Percentiles rank a stretch among this genome's conserved stretches.
Conservation (phyloP, 2,329 filamentous ascomycete genomes). For the Microcyclospora tardicrescens region DNA sequence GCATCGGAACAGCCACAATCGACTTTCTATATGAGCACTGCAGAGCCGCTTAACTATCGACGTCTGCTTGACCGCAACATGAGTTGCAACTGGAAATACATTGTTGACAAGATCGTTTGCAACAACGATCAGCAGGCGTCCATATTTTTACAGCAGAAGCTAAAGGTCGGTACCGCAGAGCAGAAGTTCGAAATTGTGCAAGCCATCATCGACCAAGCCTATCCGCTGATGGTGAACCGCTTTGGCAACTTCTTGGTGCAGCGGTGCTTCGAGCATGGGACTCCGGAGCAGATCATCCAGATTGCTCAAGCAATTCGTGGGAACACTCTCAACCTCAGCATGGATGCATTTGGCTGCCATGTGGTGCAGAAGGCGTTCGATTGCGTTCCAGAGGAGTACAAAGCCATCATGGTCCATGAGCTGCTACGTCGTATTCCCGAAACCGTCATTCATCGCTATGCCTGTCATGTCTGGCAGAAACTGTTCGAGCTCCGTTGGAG, state of each 20-base stretch:
- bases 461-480: constrained; percentile 99
- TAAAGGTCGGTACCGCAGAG: constrained; percentile 87
- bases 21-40: constrained; percentile 59
- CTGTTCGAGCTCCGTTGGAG: constrained; percentile 96
- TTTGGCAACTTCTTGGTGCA: constrained; percentile 98
- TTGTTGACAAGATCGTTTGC: constrained; percentile 98
- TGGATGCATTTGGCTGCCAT: constrained; percentile 97
- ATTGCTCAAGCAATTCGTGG: constrained; percentile 91
- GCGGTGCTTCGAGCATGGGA: constrained; percentile 96
- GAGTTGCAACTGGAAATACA: constrained; percentile 98
- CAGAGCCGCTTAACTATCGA: constrained; percentile 91
- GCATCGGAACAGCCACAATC: constrained; percentile 4
- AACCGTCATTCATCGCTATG: constrained; percentile 96
- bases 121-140: constrained; percentile 99
- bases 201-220: constrained; percentile 87
- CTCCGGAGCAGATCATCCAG: constrained; percentile 81
- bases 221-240: constrained; percentile 92
- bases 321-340: constrained; percentile 85
- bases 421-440: constrained; percentile 88
- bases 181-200: constrained; percentile 98
- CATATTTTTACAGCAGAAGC: constrained; percentile 96
- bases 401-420: constrained; percentile 97
- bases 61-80: constrained; percentile 89
- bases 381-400: constrained; percentile 93
- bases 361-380: constrained; percentile 98